Base-by-base conservation (phyloP, 352 stramenopile species). In the Achlya hypogyna region DNA sequence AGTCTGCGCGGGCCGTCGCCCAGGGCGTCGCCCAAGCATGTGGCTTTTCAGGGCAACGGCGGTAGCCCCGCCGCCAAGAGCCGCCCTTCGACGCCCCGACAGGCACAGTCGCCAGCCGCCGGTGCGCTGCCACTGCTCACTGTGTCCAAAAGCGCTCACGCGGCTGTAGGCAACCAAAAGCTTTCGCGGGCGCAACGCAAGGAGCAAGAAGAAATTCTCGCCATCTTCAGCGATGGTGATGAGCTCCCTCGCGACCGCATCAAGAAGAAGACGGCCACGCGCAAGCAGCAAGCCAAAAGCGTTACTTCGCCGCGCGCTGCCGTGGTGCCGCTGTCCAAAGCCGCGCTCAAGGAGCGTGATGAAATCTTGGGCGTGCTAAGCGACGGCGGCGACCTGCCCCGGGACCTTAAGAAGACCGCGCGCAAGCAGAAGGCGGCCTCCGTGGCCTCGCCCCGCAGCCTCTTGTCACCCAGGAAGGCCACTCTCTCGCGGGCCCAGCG, bases 191-290 rank as follows among this genome's bases (percentile, higher is more conserved):
- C 49, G 12, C 49, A 56, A n/a, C 14, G 20, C 10, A 10, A 56
- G 49, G 49, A 56, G n/a, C 49, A 56, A 2, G 25, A 56, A 38
- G 49, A 56, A 10, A 56, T 56, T n/a, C 8, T 56, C 25, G 49
- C 49, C 31, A 56, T 56, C 2, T 56, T 56, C 49, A 56, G 49
- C 31, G 49, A 56, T 20, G 49, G 49, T n/a, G 49, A 56, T 9
- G 49, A 56, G 49, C 49, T 56, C 25, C 49, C 49, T 12, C 49
- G 49, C 8, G 49, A 56, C 49, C 49, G 49, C 31, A 56, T n/a
- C n/a, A n/a, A n/a, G n/a, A n/a, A 56, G 31, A 35, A 31, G 8
- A 20, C 6, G 49, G 25, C 25, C 12, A 12, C 25, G 16, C 31
- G 25, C 49, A 56, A 56, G 38, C 38, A 10, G 38, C 38, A 10